Base-by-base conservation (phyloP, 345 rosid species). In the Anastatica hierochuntica region DNA sequence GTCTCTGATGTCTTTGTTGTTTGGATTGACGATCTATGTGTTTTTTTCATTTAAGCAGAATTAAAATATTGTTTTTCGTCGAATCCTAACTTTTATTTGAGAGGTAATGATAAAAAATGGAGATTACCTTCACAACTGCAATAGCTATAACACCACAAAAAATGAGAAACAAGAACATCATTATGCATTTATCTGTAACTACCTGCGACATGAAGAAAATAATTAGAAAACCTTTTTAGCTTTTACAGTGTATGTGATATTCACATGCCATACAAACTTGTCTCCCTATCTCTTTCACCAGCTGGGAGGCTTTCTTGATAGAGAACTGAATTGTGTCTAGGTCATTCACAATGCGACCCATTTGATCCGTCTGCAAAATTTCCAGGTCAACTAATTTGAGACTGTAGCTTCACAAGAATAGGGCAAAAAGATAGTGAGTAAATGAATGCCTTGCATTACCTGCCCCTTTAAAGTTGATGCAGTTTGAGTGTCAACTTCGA, bases 251-350 rank as follows among this genome's bases (percentile, higher is more conserved):
- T n/a, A n/a, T n/a, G n/a, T n/a, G n/a, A n/a, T 21, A 21, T 21
- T 21, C 24, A 21, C 5, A 21, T 21, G 24, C 2, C 3, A 2
- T 39, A 68, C 71, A 43, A 64, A 85, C 97, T 90, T 84, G 98
- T 71, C 95, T 79, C 34, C 96, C 95, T 10, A 90, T 90, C 77
- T 87, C 98, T 82, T 84, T 84, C 74, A 90, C 98, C 1, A 87
- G 77, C 77, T 90, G 92, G 1, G 98, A 84, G 29, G 96, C 96
- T 68, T 90, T 90, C 79, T 90, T 90, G 60, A 90, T 77, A 20
- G 98, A 90, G 72, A 90, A 90, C 51, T 90, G 98, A 70, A 90
- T 84, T 3, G 96, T 90, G 70, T 92, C 96, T 33, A 92, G 79
- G 71, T 88, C 75, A 45, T 92, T 83, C 27, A 84, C 96, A 45